phyloP scores from a whole-genome alignment of 495 filamentous ascomycete species.

The Immersiella caudata region DNA sequence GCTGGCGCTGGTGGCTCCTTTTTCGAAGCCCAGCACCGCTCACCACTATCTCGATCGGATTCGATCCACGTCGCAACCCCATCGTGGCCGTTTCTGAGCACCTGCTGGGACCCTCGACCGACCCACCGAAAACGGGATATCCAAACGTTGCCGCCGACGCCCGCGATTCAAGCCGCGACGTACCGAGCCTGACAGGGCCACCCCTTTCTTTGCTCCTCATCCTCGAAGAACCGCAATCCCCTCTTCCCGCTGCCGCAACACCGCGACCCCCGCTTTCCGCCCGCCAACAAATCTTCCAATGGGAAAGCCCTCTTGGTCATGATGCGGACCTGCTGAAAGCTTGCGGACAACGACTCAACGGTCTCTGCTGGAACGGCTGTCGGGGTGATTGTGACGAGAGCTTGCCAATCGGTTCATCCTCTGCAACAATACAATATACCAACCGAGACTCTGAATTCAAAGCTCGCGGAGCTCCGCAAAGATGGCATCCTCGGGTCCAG shows the following conservation, averaged over 20 bases:
- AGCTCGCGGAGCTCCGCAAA: constrained; percentile 19
- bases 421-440: background rate
- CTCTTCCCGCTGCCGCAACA: constrained; percentile 1
- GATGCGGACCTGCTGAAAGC: constrained; percentile 22
- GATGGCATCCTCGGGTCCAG: constrained; percentile 58
- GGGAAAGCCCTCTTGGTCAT: constrained; percentile 20
- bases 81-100: background rate
- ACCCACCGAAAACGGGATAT: background rate
- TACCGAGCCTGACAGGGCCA: background rate
- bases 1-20: constrained; percentile 1
- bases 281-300: constrained; percentile 9
- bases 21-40: constrained; percentile 2
- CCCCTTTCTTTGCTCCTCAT: background rate
- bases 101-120: background rate
- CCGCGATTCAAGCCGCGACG: background rate
- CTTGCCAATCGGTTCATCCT: background rate
- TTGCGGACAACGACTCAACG: constrained; percentile 9
- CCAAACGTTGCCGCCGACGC: background rate
- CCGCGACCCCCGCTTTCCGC: constrained; percentile 5
- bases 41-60: constrained; percentile 6
- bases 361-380: constrained; percentile 9
- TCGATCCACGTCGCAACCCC: constrained; percentile 16
- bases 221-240: background rate
- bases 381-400: background rate
- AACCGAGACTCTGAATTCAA: background rate